Evolutionary conservation across 2,329 filamentous ascomycete genomes (phyloP), one percentile per base, ranked within the genome.

Genomic region (Lojkania enalia): DNA sequence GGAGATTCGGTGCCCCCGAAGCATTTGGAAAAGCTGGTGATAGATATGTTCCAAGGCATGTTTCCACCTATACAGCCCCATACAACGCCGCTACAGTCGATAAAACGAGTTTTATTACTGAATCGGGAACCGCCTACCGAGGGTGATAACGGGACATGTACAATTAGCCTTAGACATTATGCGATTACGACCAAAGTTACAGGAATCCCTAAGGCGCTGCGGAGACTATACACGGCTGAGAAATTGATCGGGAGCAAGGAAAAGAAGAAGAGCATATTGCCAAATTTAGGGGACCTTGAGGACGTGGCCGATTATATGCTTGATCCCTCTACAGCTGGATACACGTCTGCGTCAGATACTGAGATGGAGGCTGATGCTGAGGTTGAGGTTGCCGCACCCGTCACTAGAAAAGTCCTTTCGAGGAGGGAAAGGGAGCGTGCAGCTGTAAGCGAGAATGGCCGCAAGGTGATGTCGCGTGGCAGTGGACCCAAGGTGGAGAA

Each of bases 41-140:
- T 91, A 2, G 95, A 90, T 35, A 85, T 96, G 62, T 99, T 97
- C 73, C 92, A 96, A 70, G 95, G 90, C 5, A 82, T 99, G 25
- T 97, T 99, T 63, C 92, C 94, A 3, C 89, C 91, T 1, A 96
- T 99, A 70, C 94, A 94, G 59, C 94, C 94, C 0, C 90, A 95
- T 70, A 82, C 83, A 20, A 95, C 90, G 2, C 90, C 94, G 1
- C 80, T 99, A 25, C 87, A 89, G 60, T 90, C 90, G n/a, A 96
- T 99, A 66, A 87, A 88, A 54, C 84, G 94, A 63, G 88, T 97
- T 0, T 81, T 99, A 44, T 81, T 99, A 15, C 74, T 99, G 45
- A 96, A 97, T 71, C 85, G 94, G 50, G 90, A 95, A 66, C 70
- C 75, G 4, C 62, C 64, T 2, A 50, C 51, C 3, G 58, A 66